Base-by-base conservation (phyloP, 305 asterid species). In the Solanum hybrid region DNA sequence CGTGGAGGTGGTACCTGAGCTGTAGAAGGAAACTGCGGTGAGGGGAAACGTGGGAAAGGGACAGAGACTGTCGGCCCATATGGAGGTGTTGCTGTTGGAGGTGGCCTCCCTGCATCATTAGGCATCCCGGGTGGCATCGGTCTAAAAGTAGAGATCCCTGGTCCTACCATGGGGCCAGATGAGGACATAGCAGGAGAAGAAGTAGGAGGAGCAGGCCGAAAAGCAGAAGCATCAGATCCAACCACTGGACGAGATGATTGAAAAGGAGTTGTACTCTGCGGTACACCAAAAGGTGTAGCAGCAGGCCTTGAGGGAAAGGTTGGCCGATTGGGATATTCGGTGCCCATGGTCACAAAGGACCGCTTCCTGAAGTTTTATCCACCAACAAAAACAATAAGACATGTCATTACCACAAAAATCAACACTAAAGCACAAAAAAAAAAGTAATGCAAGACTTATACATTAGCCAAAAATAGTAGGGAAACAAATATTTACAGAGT, bases 271-370 rank as follows among this genome's bases (percentile, higher is more conserved):
- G 96, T 57, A 92, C 93, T 92, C 86, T 86, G 96, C 27, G 94
- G 95, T 90, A 95, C 93, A 91, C 95, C 93, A 91, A 96, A 96
- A 76, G 97, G 97, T 38, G 94, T 68, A 61, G 95, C 89, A 85
- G 93, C 91, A 65, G 97, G 95, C 92, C 98, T 94, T 34, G 88
- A 80, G n/a, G 95, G 95, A 88, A 92, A 94, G 93, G 90, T 93
- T 75, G 95, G 93, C 87, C 95, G 96, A 89, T 92, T 93, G 45
- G 98, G 96, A 92, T 93, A 93, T 93, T 97, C 99, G 14, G 98
- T 95, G 92, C 99, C 99, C 98, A 98, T 98, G 90, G 90, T 32
- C 68, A 91, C 91, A 89, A 87, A 90, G 85, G 92, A 80, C 87
- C 88, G 90, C 91, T 92, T 91, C 97, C 90, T 93, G 93, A 89